Evolutionary conservation across 768 basidiomycete species (phyloP).

Genomic region (Suillus cothurnatus): DNA sequence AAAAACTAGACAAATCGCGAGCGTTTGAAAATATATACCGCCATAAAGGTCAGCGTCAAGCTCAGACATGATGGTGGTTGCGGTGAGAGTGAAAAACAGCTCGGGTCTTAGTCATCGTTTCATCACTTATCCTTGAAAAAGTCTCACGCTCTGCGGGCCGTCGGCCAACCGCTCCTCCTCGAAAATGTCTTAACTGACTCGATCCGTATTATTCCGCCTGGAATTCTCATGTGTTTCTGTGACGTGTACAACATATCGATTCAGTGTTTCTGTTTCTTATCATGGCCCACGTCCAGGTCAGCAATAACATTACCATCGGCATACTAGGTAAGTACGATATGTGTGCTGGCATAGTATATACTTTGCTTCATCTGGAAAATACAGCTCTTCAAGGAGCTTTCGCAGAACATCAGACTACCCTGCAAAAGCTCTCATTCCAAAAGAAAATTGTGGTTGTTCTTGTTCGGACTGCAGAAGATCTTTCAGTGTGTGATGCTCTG

Average conservation of each 20-base stretch:
- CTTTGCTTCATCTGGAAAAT: background rate
- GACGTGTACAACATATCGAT: background rate
- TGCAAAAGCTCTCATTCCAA: conserved; percentile 57
- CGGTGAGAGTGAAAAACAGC: conserved; percentile 34
- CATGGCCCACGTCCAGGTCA: conserved; percentile 16
- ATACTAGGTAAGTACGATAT: conserved; percentile 48
- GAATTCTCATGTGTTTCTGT: background rate
- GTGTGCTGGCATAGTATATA: background rate
- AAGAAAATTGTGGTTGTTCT: conserved; percentile 50
- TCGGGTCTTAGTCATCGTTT: conserved; percentile 29
- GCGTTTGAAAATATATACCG: conserved; percentile 47
- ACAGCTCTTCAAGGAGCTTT: conserved; percentile 94
- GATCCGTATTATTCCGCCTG: conserved; percentile 3
- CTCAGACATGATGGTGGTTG: conserved; percentile 53
- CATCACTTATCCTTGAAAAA: background rate
- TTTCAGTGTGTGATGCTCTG: conserved; percentile 76
- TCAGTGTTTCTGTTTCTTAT: background rate
- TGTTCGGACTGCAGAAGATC: conserved; percentile 77
- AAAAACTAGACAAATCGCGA: background rate
- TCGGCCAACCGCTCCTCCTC: conserved; percentile 1
- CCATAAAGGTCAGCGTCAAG: conserved; percentile 91
- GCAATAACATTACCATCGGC: conserved; percentile 39
- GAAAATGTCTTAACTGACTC: background rate
- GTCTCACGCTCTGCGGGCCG: conserved; percentile 30
- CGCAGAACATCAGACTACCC: conserved; percentile 76